Conservation (phyloP, 805 yeast genomes). For the Schizosaccharomyces lindneri region DNA sequence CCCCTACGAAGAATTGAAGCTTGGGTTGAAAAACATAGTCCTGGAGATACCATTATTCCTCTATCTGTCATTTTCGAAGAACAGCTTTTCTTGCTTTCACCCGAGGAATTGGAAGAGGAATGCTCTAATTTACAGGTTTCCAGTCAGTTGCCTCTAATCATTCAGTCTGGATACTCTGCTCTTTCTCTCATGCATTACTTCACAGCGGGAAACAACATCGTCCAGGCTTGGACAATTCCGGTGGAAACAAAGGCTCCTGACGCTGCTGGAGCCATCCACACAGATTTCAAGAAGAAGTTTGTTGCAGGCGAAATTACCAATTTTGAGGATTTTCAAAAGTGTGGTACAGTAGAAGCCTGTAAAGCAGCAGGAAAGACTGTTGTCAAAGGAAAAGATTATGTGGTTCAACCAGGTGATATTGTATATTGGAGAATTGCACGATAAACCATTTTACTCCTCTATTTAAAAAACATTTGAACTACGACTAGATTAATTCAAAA, state of each 20-base stretch:
- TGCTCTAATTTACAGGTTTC: slow-evolving; percentile 45
- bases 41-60: slow-evolving; percentile 81
- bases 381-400: slow-evolving; percentile 85
- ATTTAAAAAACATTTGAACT: background rate
- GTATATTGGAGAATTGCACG: slow-evolving; percentile 24
- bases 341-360: slow-evolving; percentile 57
- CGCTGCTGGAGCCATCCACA: slow-evolving; percentile 95
- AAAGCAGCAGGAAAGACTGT: slow-evolving; percentile 70
- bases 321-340: slow-evolving; percentile 50
- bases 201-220: slow-evolving; percentile 91
- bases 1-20: slow-evolving; percentile 54
- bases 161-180: slow-evolving; percentile 65
- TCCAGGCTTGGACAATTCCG: slow-evolving; percentile 94
- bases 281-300: slow-evolving; percentile 83
- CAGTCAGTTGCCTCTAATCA: slow-evolving; percentile 68
- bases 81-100: slow-evolving; percentile 65
- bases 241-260: slow-evolving; percentile 81
- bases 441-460: background rate
- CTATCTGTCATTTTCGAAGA: slow-evolving; percentile 81
- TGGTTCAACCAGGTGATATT: slow-evolving; percentile 85
- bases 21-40: slow-evolving; percentile 74
- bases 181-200: slow-evolving; percentile 75
- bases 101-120: slow-evolving; percentile 56
- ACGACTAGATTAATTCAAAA: too few species aligned
- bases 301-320: slow-evolving; percentile 83